phyloP scores from a whole-genome alignment of 1,284 basidiomycete species.

The Puccinia triticina region DNA sequence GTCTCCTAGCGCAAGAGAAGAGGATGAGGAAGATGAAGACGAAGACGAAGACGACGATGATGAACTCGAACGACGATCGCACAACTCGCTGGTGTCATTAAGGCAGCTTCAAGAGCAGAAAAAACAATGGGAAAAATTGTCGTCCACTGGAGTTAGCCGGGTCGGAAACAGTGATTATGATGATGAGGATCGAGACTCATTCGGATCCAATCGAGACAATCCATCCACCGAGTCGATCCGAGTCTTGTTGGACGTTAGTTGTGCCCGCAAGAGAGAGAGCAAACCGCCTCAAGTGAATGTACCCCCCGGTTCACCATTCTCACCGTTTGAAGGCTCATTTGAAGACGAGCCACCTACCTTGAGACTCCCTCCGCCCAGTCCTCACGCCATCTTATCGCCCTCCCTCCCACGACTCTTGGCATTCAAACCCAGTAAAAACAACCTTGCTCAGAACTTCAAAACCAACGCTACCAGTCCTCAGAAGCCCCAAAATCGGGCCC shows the following conservation, averaged over 20 bases:
- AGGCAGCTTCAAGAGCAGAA: slow-evolving; percentile 39
- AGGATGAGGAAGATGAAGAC: background rate
- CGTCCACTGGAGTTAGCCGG: background rate
- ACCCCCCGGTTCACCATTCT: slow-evolving; percentile 34
- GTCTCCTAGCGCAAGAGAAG: background rate
- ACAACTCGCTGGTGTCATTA: slow-evolving; percentile 38
- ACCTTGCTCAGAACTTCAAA: slow-evolving; percentile 20
- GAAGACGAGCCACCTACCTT: slow-evolving; percentile 26
- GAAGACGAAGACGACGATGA: slow-evolving; percentile 12
- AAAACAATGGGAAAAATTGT: slow-evolving; percentile 31
- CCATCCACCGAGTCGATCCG: slow-evolving; percentile 18
- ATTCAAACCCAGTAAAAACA: slow-evolving; percentile 15
- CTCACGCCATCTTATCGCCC: slow-evolving; percentile 8
- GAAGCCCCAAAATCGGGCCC: background rate
- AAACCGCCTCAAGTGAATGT: slow-evolving; percentile 29
- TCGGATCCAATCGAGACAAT: background rate
- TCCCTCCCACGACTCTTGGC: slow-evolving; percentile 14
- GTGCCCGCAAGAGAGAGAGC: background rate
- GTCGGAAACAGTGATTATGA: background rate
- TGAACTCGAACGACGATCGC: slow-evolving; percentile 3
- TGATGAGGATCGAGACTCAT: background rate
- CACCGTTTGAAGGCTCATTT: slow-evolving; percentile 35
- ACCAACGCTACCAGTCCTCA: background rate
- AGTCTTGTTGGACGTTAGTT: slow-evolving; percentile 11
- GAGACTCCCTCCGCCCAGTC: slow-evolving; percentile 10